A percentile compares a stretch with the other conserved stretches of the same genome.
These are phyloP conservation scores for Erysimum cheiranthoides DNA, from an alignment of 345 rosid species.

Conservation along the genomic window DNA sequence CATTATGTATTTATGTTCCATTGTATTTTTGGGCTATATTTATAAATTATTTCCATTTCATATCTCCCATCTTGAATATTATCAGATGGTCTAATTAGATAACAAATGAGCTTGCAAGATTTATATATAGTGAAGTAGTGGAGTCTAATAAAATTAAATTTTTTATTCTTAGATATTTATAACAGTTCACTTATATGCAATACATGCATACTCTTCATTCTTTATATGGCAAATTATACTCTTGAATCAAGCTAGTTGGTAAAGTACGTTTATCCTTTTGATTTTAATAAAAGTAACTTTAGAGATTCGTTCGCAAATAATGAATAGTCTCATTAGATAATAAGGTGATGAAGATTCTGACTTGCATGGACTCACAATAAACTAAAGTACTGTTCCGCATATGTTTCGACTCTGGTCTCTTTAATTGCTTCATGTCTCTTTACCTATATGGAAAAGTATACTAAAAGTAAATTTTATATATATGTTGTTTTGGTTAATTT, in stretches of 20 bases:
- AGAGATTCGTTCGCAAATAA: slow-evolving; percentile 1
- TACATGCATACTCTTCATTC: not conserved
- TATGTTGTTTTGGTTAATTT: not conserved
- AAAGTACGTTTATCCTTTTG: slow-evolving; percentile 1
- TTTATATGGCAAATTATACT: not conserved
- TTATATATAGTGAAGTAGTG: not conserved
- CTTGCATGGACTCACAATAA: slow-evolving; percentile 3
- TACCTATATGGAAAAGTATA: not conserved
- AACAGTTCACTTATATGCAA: not conserved
- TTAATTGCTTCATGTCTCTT: not conserved
- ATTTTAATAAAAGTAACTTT: slow-evolving; percentile 12
- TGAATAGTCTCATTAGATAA: slow-evolving; percentile 17
- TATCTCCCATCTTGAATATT: not conserved
- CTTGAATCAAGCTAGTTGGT: slow-evolving; percentile 4
- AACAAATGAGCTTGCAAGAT: not conserved
- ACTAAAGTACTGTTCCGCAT: slow-evolving; percentile 3
- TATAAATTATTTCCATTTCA: not conserved
- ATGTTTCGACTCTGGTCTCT: not conserved
- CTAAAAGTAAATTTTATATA: not conserved
- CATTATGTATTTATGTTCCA: not conserved
- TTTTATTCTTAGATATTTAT: not conserved
- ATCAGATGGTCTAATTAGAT: not conserved
- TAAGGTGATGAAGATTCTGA: slow-evolving; percentile 16
- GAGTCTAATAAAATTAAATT: not conserved
- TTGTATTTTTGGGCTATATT: not conserved